Conservation (phyloP, 768 basidiomycete genomes). For the Suillus spraguei region DNA sequence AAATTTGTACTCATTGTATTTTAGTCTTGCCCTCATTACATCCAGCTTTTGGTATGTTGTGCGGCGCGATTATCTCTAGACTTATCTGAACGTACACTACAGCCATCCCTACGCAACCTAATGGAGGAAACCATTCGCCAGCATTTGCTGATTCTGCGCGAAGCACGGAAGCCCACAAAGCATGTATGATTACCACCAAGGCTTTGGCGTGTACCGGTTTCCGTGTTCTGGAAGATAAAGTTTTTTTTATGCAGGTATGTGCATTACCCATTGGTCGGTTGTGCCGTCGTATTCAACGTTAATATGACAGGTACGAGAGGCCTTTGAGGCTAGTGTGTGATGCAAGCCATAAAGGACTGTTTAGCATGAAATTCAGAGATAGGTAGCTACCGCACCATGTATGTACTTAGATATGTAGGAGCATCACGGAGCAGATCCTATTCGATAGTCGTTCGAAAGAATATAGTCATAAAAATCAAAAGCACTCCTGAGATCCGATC, state of each 20-base stretch:
- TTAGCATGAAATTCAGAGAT: not conserved
- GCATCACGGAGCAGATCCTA: not conserved
- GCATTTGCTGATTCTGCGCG: slow-evolving; percentile 63
- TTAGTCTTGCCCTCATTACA: slow-evolving; percentile 65
- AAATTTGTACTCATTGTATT: slow-evolving; percentile 20
- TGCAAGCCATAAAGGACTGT: not conserved
- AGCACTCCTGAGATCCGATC: slow-evolving; percentile 5
- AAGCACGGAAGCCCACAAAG: slow-evolving; percentile 61
- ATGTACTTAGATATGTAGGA: not conserved
- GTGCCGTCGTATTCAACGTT: not conserved
- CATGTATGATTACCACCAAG: slow-evolving; percentile 58
- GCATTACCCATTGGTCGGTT: not conserved
- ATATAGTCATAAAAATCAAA: slow-evolving; percentile 5
- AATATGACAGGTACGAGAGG: slow-evolving; percentile 4
- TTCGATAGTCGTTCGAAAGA: not conserved
- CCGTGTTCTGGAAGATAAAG: slow-evolving; percentile 56
- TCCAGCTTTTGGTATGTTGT: slow-evolving; percentile 56
- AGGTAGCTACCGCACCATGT: not conserved
- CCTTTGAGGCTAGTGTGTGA: not conserved
- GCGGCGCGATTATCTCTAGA: slow-evolving; percentile 19
- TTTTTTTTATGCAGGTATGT: slow-evolving; percentile 59
- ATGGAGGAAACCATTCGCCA: slow-evolving; percentile 78
- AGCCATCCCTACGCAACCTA: slow-evolving; percentile 74
- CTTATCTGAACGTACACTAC: slow-evolving; percentile 20
- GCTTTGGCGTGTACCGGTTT: slow-evolving; percentile 65